Percentiles rank a stretch among this genome's conserved stretches.
phyloP scores from a whole-genome alignment of 116 monocot genomes.

The Iris pallida region DNA sequence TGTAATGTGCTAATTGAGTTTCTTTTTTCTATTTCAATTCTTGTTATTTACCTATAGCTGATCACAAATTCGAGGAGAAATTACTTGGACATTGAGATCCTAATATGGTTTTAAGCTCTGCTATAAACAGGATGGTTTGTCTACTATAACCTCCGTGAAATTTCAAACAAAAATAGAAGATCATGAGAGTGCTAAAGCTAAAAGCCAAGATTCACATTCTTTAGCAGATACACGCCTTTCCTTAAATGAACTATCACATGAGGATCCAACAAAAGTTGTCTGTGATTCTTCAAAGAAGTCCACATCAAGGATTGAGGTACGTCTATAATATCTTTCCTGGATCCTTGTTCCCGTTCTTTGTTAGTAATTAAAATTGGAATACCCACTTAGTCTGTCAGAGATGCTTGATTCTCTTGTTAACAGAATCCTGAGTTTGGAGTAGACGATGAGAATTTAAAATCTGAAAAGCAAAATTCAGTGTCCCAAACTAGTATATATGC shows the following conservation, averaged over 20 bases:
- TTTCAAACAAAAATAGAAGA: neutral
- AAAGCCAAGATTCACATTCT: neutral
- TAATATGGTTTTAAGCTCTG: no score
- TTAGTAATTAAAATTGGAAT: no score
- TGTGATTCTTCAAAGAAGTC: constrained; percentile 20
- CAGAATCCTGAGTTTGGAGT: constrained; percentile 3
- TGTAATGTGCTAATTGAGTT: no score
- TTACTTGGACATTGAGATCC: no score
- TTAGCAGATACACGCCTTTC: constrained; percentile 3
- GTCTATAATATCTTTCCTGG: neutral
- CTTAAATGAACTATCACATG: constrained; percentile 3
- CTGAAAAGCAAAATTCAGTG: neutral
- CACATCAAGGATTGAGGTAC: constrained; percentile 38
- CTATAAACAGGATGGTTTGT: constrained; percentile 6
- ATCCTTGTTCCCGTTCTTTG: neutral
- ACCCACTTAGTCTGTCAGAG: no score
- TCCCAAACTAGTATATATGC: no score
- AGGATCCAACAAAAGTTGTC: constrained; percentile 15
- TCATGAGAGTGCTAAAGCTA: neutral
- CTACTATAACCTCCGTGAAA: neutral
- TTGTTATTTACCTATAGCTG: no score
- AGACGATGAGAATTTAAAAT: neutral
- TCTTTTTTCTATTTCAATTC: no score
- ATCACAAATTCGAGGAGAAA: no score
- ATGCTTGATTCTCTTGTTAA: neutral